Evolutionary conservation across 768 basidiomycete genomes (phyloP).

Genomic region (Kwoniella newhampshirensis): DNA sequence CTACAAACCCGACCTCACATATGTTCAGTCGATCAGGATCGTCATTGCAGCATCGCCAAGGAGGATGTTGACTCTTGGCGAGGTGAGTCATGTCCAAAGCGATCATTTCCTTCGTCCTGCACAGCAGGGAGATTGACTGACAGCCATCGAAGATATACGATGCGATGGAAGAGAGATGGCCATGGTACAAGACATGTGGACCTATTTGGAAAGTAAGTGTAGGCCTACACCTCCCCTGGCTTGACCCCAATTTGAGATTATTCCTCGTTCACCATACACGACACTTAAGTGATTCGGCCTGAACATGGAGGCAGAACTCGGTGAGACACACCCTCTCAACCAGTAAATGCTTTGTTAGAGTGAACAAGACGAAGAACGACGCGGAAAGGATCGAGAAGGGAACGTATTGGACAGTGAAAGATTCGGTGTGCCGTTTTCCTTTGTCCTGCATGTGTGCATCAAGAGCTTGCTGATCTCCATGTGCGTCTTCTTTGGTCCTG

Average conservation of each 20-base stretch:
- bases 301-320: constrained; percentile 17
- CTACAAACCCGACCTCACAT: constrained; percentile 18
- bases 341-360: constrained; percentile 19
- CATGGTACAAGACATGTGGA: constrained; percentile 14
- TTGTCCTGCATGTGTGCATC: constrained; percentile 5
- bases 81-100: constrained; percentile 9
- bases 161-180: constrained; percentile 27
- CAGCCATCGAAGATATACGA: constrained; percentile 15
- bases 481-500: too few species aligned
- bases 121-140: neutral
- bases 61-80: constrained; percentile 13
- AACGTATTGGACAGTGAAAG: constrained; percentile 18
- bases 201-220: constrained; percentile 15
- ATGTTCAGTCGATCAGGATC: constrained; percentile 13
- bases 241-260: too few species aligned
- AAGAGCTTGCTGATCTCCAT: too few species aligned
- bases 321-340: constrained; percentile 17
- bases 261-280: too few species aligned
- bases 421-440: too few species aligned
- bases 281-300: too few species aligned
- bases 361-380: constrained; percentile 1
- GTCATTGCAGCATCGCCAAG: constrained; percentile 26
- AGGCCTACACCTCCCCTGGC: too few species aligned
- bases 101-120: neutral
- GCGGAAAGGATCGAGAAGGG: constrained; percentile 17